Percentiles rank a stretch among this genome's conserved stretches.
These are phyloP conservation scores for Excoecaria agallocha DNA, from an alignment of 345 rosid genomes.

Conservation along the genomic window DNA sequence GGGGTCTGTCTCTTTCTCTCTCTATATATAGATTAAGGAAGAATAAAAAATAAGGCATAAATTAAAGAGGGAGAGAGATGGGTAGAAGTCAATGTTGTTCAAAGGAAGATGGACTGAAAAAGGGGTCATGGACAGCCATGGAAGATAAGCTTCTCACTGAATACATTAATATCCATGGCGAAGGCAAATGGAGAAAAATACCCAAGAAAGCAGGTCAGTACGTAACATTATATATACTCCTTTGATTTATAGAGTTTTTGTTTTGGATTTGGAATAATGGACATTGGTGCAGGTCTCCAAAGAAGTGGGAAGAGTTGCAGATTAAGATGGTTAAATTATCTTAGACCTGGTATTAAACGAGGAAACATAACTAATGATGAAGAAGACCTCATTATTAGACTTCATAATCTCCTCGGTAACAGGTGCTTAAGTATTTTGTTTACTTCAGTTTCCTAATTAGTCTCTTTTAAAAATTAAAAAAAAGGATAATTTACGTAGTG, in stretches of 20 bases:
- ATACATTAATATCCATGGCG: slow-evolving; percentile 50
- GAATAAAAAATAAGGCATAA: no score
- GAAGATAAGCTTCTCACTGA: slow-evolving; percentile 61
- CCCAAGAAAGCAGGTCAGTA: slow-evolving; percentile 57
- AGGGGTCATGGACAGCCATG: slow-evolving; percentile 73
- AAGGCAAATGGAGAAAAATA: slow-evolving; percentile 70
- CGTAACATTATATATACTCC: no score
- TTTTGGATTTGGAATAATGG: neutral
- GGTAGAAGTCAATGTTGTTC: slow-evolving; percentile 51
- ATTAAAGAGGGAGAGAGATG: slow-evolving; percentile 30
- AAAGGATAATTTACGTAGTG: neutral
- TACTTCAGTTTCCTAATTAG: neutral
- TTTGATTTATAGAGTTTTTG: neutral
- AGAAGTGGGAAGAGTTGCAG: slow-evolving; percentile 84
- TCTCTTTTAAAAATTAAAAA: no score
- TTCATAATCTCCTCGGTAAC: slow-evolving; percentile 77
- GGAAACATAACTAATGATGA: slow-evolving; percentile 74
- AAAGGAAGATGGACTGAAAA: slow-evolving; percentile 51
- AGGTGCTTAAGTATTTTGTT: slow-evolving; percentile 31
- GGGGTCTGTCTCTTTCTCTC: no score
- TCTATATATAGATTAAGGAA: no score
- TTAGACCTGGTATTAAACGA: slow-evolving; percentile 71
- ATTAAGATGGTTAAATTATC: slow-evolving; percentile 69
- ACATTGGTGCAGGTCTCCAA: slow-evolving; percentile 44
- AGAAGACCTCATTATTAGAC: slow-evolving; percentile 77